Conservation (phyloP, 345 rosid species). For the Populus euphratica region DNA sequence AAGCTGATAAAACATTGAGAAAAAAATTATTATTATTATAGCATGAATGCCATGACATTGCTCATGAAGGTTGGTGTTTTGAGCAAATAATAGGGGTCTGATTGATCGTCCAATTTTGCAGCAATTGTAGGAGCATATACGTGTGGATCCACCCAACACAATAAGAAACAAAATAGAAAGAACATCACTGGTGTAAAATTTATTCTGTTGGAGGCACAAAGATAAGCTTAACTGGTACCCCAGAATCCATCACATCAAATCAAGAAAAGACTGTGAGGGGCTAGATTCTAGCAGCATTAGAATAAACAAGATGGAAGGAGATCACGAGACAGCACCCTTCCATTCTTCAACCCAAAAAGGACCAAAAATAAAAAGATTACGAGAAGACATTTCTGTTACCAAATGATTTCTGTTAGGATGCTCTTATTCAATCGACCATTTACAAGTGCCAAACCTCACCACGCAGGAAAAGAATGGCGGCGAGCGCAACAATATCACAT, state of each 20-base stretch:
- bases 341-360: too few species aligned
- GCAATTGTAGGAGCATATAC: not conserved
- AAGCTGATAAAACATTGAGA: too few species aligned
- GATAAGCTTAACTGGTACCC: not conserved
- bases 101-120: not conserved
- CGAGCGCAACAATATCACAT: conserved; percentile 22
- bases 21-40: too few species aligned
- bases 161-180: not conserved
- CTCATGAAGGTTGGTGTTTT: too few species aligned
- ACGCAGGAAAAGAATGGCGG: conserved; percentile 20
- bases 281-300: too few species aligned
- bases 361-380: not conserved
- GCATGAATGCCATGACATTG: too few species aligned
- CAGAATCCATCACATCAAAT: not conserved
- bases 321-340: too few species aligned
- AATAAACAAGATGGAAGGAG: too few species aligned
- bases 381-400: not conserved
- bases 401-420: conserved; percentile 18
- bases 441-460: conserved; percentile 35
- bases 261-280: not conserved
- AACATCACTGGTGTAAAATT: too few species aligned
- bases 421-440: conserved; percentile 43
- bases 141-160: not conserved
- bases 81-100: not conserved
- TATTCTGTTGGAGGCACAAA: not conserved